These are phyloP conservation scores for Bolboschoenus planiculmis DNA, from an alignment of 176 grass and related monocot species.

Conservation along the genomic window DNA sequence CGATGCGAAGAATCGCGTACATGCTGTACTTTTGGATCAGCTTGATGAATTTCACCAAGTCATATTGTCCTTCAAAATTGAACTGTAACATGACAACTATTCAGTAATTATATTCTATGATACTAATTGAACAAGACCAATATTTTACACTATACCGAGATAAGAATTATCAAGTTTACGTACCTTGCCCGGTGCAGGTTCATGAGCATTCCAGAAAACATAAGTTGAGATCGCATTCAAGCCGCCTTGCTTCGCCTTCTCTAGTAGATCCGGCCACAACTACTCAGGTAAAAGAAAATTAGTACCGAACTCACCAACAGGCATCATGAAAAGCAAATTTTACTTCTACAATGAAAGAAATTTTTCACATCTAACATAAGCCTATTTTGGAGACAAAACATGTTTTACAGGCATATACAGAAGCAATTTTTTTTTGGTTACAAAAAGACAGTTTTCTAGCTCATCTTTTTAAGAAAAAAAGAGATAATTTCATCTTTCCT, in stretches of 20 bases:
- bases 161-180: not conserved
- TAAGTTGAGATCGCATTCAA: slow-evolving; percentile 57
- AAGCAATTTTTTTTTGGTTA: too few species aligned
- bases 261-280: slow-evolving; percentile 67
- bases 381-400: not conserved
- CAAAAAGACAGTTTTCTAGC: not conserved
- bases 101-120: not conserved
- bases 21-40: slow-evolving; percentile 46
- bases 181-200: slow-evolving; percentile 41
- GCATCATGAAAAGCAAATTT: not conserved
- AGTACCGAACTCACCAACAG: not conserved
- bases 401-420: not conserved
- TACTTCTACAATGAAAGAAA: not conserved
- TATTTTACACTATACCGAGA: not conserved
- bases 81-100: slow-evolving; percentile 34
- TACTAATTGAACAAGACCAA: not conserved
- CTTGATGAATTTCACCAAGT: slow-evolving; percentile 63
- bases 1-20: slow-evolving; percentile 66
- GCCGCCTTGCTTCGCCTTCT: slow-evolving; percentile 55
- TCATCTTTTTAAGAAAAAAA: not conserved
- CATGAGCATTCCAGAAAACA: slow-evolving; percentile 68
- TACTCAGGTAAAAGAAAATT: not conserved
- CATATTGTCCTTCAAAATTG: slow-evolving; percentile 50
- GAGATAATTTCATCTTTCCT: not conserved
- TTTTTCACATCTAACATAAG: not conserved